Evolutionary conservation across 2,329 filamentous ascomycete species (phyloP), one percentile per base, ranked within the genome.

Genomic region (Fusarium sp.): DNA sequence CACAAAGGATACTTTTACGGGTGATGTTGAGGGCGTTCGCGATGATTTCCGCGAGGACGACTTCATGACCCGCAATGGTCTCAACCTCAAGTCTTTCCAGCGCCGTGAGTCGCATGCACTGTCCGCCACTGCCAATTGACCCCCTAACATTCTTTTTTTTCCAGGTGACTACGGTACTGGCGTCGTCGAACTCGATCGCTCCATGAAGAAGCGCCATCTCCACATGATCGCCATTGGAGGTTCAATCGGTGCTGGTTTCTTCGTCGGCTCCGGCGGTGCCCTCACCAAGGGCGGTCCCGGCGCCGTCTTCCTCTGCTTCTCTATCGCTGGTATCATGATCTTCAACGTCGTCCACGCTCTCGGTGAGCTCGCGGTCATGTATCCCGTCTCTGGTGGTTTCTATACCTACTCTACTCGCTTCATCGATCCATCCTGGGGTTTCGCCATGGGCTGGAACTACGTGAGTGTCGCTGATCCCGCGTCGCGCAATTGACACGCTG

Each of bases 181-280:
- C 15, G 73, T 36, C 26, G 63, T 79, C 56, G 77, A 85, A 75
- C 80, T 87, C 53, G 83, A 86, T 72, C 82, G 83, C 56, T 80
- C 82, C 75, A 88, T 90, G 84, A 87, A 88, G 83, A 83, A 84
- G 58, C 87, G 89, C 72, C 89, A 90, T 80, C 81, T 90, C 74
- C 87, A 90, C 81, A 90, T 90, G 88, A 90, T 90, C 80, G 87
- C 88, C 77, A 89, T 90, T 64, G 88, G 88, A 78, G 89, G 88
- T 67, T 89, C 88, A 38, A 90, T 90, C 63, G 89, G 89, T 80
- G 89, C 89, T 79, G 89, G 89, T 83, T 89, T 90, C 83, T 90
- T 90, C 80, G 89, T 90, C 78, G 88, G 89, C 75, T 89, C 88
- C 41, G 89, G 89, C 74, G 79, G 82, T 74, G 88, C 89, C 53